Evolutionary conservation across 257 asterid genomes (phyloP).

Genomic region (Paraleonurus japonicus): DNA sequence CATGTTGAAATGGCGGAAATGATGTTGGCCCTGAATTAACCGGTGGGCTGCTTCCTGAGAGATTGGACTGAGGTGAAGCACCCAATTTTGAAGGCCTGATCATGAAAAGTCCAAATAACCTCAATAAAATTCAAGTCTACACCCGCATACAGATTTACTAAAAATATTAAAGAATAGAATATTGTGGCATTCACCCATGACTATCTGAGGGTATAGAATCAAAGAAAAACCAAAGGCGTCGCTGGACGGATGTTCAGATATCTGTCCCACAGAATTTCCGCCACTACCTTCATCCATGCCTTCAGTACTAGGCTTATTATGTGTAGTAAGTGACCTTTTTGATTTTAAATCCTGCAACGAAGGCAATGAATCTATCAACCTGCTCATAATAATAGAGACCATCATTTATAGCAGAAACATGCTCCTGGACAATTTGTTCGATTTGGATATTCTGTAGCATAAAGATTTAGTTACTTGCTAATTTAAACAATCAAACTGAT

Average conservation of each 20-base stretch:
- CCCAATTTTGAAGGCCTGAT: constrained; percentile 64
- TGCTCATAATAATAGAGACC: constrained; percentile 91
- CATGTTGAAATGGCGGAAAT: constrained; percentile 85
- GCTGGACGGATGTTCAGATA: constrained; percentile 77
- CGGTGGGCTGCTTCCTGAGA: constrained; percentile 70
- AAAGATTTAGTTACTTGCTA: constrained; percentile 17
- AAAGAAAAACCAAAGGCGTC: constrained; percentile 90
- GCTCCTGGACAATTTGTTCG: constrained; percentile 67
- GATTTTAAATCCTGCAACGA: constrained; percentile 65
- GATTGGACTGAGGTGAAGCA: constrained; percentile 73
- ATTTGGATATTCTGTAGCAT: constrained; percentile 53
- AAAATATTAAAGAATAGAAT: constrained; percentile 2
- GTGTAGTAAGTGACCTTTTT: constrained; percentile 44
- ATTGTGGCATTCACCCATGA: constrained; percentile 56
- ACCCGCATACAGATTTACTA: not conserved
- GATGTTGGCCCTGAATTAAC: constrained; percentile 83
- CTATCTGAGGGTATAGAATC: constrained; percentile 85
- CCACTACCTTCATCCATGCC: constrained; percentile 54
- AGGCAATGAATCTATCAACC: constrained; percentile 43
- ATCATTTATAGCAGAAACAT: constrained; percentile 84
- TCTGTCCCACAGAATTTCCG: constrained; percentile 40
- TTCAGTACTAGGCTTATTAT: constrained; percentile 38
- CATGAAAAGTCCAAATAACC: constrained; percentile 36
- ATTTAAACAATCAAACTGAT: not conserved
- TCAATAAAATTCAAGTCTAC: constrained; percentile 5